Evolutionary conservation across 208 protist genomes (phyloP), one percentile per base, ranked within the genome.

Genomic region (Trypanosoma scelopori): DNA sequence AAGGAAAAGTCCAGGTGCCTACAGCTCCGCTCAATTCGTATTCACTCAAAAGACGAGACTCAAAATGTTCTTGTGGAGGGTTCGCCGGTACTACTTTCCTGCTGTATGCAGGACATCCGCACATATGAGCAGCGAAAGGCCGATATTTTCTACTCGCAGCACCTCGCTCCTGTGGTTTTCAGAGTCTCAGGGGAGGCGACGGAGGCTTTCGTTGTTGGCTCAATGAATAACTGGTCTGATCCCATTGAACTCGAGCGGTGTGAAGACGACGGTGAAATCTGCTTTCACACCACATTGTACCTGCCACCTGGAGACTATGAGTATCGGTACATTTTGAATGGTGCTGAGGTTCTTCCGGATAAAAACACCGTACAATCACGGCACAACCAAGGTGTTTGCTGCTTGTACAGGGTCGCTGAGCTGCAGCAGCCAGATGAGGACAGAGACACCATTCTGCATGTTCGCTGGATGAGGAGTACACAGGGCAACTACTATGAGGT

Each of bases 321-420:
- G 72, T 96, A 97, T 79, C 85, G 92, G 42, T 97, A 95, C 80
- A 97, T 97, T 69, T 86, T 97, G 23, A 90, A 97, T 69, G 89
- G 89, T 61, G 87, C 85, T 23, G 90, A 95, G 71, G 92, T 92
- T 76, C 80, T 91, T 52, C 88, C 90, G 55, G 89, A 94, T 30
- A 65, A 69, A n/a, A 89, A 87, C 76, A 81, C 76, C 49, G 85
- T 91, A 41, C 76, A 78, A 22, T 95, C 89, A 72, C 90, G 93
- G 79, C 88, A 88, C 78, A 89, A 87, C 51, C 81, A 94, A 58
- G 89, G 89, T 22, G 84, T 81, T 63, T 95, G 89, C 80, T 94
- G 95, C 73, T 72, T 94, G 39, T 93, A 93, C 75, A 79, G 82
- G 57, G 90, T 97, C 22, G 82, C 77, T 3, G 79, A 91, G 62